These are phyloP conservation scores for Leonotis leonurus DNA, from an alignment of 257 asterid species.

Conservation along the genomic window DNA sequence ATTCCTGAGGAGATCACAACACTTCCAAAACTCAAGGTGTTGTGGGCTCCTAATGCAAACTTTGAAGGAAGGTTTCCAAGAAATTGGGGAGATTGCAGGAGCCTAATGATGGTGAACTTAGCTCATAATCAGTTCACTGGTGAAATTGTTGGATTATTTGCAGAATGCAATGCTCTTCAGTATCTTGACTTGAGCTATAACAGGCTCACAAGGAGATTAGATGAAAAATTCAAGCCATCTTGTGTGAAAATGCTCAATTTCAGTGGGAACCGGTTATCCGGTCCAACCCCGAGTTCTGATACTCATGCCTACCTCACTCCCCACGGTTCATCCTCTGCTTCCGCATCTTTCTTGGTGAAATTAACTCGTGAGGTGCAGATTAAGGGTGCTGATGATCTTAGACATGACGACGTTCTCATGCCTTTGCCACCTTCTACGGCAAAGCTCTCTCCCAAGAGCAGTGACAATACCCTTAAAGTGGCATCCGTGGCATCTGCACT, in stretches of 20 bases:
- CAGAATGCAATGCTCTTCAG: constrained; percentile 19
- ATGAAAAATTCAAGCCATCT: constrained; percentile 5
- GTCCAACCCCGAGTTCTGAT: constrained; percentile 9
- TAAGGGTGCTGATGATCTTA: neutral
- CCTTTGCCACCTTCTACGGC: constrained; percentile 33
- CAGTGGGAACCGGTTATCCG: constrained; percentile 17
- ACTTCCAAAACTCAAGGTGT: constrained; percentile 30
- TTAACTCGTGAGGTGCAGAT: neutral
- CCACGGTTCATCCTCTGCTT: constrained; percentile 5
- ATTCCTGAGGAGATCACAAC: constrained; percentile 29
- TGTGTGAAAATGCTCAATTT: constrained; percentile 14
- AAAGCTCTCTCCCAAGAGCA: constrained; percentile 30
- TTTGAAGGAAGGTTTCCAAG: constrained; percentile 26
- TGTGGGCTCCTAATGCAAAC: constrained; percentile 31
- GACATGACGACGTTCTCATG: neutral
- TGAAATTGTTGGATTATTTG: constrained; percentile 6
- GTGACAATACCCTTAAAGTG: no score
- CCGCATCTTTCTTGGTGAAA: constrained; percentile 6
- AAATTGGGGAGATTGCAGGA: constrained; percentile 28
- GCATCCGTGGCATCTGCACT: constrained; percentile 12
- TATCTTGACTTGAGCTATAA: constrained; percentile 30
- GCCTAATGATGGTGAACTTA: constrained; percentile 23
- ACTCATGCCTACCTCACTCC: neutral
- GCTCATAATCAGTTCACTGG: constrained; percentile 26
- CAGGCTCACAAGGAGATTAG: constrained; percentile 13